Conservation (phyloP, 805 yeast species). For the Kuraishia capsulata region DNA sequence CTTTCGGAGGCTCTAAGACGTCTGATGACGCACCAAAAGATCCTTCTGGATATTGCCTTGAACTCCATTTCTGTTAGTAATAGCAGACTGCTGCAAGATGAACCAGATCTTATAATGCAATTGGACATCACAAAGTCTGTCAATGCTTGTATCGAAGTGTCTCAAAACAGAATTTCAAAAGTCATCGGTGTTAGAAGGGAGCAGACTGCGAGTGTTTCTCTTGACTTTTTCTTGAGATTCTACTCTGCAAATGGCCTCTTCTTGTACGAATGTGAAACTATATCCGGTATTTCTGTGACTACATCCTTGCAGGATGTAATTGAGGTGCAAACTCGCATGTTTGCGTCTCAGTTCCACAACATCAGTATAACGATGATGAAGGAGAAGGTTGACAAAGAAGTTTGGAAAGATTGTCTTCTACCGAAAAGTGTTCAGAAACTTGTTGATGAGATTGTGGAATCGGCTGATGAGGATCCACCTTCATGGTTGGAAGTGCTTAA, state of each 20-base stretch:
- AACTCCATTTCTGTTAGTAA: conserved; percentile 27
- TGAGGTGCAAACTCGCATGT: conserved; percentile 56
- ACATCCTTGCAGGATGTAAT: conserved; percentile 60
- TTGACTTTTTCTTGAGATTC: conserved; percentile 56
- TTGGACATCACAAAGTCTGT: conserved; percentile 62
- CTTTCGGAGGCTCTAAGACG: conserved; percentile 69
- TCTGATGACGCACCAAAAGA: conserved; percentile 68
- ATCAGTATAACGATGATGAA: conserved; percentile 37
- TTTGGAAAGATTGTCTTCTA: conserved; percentile 72
- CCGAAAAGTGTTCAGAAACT: conserved; percentile 34
- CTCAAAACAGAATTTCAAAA: conserved; percentile 72
- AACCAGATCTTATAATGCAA: conserved; percentile 37
- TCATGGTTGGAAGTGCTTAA: conserved; percentile 36
- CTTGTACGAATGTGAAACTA: conserved; percentile 73
- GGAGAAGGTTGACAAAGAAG: conserved; percentile 51
- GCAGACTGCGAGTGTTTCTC: conserved; percentile 47
- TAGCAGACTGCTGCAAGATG: conserved; percentile 16
- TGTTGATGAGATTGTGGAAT: conserved; percentile 40
- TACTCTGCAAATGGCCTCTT: conserved; percentile 62
- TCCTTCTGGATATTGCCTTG: conserved; percentile 63
- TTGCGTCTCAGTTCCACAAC: conserved; percentile 45
- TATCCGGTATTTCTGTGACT: conserved; percentile 57
- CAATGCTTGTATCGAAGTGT: conserved; percentile 54
- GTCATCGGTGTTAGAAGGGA: conserved; percentile 72
- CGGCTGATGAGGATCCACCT: conserved; percentile 35